Conservation (phyloP, 805 yeast genomes). For the Candida methanosorbosa region DNA sequence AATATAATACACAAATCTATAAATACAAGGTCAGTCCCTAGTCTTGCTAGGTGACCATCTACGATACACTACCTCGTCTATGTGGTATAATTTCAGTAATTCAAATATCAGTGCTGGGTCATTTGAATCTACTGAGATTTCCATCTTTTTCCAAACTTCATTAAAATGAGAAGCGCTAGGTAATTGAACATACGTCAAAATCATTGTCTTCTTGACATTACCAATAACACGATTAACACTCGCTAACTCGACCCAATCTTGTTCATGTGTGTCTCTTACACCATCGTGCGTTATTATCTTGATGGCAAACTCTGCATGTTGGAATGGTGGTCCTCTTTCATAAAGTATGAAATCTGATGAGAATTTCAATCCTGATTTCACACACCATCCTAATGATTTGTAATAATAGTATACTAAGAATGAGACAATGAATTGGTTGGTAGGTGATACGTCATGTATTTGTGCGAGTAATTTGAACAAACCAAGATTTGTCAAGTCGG, state of each 20-base stretch:
- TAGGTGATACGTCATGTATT: slow-evolving; percentile 14
- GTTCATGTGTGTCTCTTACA: slow-evolving; percentile 6
- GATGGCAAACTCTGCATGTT: slow-evolving; percentile 84
- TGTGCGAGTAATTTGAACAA: slow-evolving; percentile 4
- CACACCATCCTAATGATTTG: slow-evolving; percentile 91
- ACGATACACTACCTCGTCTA: slow-evolving; percentile 61
- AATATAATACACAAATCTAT: not conserved
- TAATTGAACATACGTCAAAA: slow-evolving; percentile 56
- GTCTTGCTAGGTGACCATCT: slow-evolving; percentile 86
- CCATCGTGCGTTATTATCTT: slow-evolving; percentile 8
- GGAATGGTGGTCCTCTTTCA: slow-evolving; percentile 89
- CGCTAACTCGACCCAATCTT: slow-evolving; percentile 54
- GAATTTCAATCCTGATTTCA: slow-evolving; percentile 83
- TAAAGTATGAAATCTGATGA: slow-evolving; percentile 82
- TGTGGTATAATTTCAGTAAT: slow-evolving; percentile 34
- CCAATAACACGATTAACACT: slow-evolving; percentile 74
- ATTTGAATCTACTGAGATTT: slow-evolving; percentile 4
- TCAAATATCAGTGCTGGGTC: slow-evolving; percentile 12
- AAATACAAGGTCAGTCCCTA: slow-evolving; percentile 43
- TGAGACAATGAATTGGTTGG: slow-evolving; percentile 35
- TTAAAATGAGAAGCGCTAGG: slow-evolving; percentile 31
- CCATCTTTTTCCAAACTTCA: slow-evolving; percentile 5
- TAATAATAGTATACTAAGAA: slow-evolving; percentile 82
- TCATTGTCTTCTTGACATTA: slow-evolving; percentile 73
- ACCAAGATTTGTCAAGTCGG: not conserved